A percentile compares a stretch with the other conserved stretches of the same genome.
phyloP scores from a whole-genome alignment of 768 basidiomycete species.

The Pulveroboletus ravenelii region DNA sequence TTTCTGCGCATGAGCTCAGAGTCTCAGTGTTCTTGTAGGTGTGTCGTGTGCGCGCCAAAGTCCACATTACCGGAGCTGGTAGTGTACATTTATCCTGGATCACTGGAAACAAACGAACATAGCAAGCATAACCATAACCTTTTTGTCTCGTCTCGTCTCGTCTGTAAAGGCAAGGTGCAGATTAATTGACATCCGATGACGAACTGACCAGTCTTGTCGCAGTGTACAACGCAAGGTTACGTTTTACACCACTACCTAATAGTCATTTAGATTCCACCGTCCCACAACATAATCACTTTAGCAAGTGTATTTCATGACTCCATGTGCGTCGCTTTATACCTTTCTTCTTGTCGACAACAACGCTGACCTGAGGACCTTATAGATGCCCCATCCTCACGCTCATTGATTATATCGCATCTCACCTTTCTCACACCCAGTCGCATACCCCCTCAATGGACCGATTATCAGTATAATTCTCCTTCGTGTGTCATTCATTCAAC shows the following conservation, averaged over 20 bases:
- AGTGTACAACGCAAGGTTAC: constrained; percentile 29
- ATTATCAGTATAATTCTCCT: constrained; percentile 25
- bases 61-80: constrained; percentile 69
- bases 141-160: constrained; percentile 4
- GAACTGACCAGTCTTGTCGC: constrained; percentile 2
- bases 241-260: constrained; percentile 25
- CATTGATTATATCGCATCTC: constrained; percentile 19
- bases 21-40: constrained; percentile 42
- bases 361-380: constrained; percentile 1
- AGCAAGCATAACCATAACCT: neutral
- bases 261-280: constrained; percentile 20
- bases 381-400: constrained; percentile 28
- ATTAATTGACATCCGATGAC: neutral
- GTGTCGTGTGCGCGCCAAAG: constrained; percentile 72
- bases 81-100: constrained; percentile 77
- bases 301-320: constrained; percentile 28
- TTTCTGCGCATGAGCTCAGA: neutral
- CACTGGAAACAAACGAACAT: constrained; percentile 45
- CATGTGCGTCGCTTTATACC: constrained; percentile 12
- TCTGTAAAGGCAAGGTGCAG: constrained; percentile 25
- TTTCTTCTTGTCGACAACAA: neutral
- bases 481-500: constrained; percentile 23
- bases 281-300: constrained; percentile 27
- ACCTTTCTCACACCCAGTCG: constrained; percentile 16
- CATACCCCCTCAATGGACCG: constrained; percentile 26